Conservation (phyloP, 1,284 basidiomycete genomes). For the Earliella scabrosa region DNA sequence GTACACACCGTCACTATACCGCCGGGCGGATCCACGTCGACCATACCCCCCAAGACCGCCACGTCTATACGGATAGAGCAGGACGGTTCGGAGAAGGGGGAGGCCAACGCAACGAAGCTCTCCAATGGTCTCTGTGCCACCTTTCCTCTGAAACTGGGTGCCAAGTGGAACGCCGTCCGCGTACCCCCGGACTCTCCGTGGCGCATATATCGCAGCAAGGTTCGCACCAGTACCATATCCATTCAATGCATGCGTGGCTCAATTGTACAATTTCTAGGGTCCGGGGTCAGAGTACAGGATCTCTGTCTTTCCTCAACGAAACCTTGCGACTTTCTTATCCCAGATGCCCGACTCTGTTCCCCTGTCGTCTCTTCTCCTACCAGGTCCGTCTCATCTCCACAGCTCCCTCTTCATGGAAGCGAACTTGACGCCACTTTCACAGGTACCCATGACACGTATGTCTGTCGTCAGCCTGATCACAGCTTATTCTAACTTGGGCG, state of each 20-base stretch:
- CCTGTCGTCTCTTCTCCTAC: constrained; percentile 74
- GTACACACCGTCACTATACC: constrained; percentile 1
- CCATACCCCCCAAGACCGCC: not conserved
- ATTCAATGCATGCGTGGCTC: not conserved
- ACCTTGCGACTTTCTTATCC: constrained; percentile 64
- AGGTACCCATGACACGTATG: constrained; percentile 76
- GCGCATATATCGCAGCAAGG: constrained; percentile 57
- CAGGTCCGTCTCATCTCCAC: constrained; percentile 51
- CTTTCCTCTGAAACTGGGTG: constrained; percentile 22
- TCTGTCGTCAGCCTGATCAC: not conserved
- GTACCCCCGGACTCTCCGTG: constrained; percentile 54
- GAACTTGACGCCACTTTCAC: not conserved
- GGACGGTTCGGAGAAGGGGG: not conserved
- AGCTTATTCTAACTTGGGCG: not conserved
- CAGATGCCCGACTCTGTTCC: constrained; percentile 67
- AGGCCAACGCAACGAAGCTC: not conserved
- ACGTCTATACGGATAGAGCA: not conserved
- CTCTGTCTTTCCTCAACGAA: constrained; percentile 58
- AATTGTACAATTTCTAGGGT: constrained; percentile 21
- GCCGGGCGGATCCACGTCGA: not conserved
- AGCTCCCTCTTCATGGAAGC: not conserved
- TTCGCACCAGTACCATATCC: constrained; percentile 37
- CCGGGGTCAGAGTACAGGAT: constrained; percentile 44
- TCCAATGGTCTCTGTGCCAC: constrained; percentile 2
- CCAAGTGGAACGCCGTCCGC: constrained; percentile 47